Evolutionary conservation across 768 basidiomycete species (phyloP).

Genomic region (Amanita pseudoporphyria): DNA sequence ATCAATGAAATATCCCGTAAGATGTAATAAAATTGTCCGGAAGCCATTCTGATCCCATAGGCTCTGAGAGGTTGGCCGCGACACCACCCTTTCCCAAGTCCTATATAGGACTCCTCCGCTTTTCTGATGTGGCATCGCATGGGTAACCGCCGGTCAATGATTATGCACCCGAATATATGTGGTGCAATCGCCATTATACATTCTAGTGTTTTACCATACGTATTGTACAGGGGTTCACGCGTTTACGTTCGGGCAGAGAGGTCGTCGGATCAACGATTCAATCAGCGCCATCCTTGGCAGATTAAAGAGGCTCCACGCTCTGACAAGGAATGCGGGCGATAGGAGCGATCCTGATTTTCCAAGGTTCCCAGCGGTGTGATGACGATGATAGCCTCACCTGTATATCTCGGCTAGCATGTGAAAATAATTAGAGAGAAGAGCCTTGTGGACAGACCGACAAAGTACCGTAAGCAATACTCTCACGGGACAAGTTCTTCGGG

Average conservation of each 20-base stretch:
- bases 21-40: neutral
- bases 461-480: neutral
- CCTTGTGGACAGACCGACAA: neutral
- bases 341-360: conserved; percentile 2
- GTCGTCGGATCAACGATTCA: neutral
- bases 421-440: neutral
- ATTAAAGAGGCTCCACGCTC: neutral
- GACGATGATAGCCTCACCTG: neutral
- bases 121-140: neutral
- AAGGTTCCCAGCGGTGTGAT: neutral
- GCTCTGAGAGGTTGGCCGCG: too few relatives aligned
- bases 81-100: neutral
- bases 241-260: neutral
- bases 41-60: too few relatives aligned
- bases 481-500: neutral
- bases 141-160: neutral
- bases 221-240: neutral
- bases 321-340: conserved; percentile 1
- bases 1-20: neutral
- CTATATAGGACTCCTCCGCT: neutral
- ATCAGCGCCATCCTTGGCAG: neutral
- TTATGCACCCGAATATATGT: neutral
- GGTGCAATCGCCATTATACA: neutral
- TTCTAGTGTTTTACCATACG: neutral
- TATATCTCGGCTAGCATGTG: neutral